phyloP scores from a whole-genome alignment of 129 eudicot genomes.

The Lactuca saligna region DNA sequence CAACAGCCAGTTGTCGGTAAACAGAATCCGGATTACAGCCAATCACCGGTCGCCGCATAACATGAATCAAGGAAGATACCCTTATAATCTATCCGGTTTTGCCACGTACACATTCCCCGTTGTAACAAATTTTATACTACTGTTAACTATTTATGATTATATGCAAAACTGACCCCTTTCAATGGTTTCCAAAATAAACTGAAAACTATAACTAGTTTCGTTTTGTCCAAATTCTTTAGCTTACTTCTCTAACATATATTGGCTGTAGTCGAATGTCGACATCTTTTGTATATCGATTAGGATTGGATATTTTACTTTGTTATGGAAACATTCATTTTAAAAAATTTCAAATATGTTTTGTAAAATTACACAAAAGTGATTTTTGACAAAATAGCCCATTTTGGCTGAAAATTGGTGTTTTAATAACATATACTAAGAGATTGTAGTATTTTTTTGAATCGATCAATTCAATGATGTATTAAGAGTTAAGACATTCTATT shows the following conservation, averaged over 20 bases:
- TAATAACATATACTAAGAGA: no score
- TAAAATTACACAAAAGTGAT: no score
- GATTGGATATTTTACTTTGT: neutral
- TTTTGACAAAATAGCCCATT: no score
- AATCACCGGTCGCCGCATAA: conserved; percentile 22
- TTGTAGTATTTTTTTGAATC: no score
- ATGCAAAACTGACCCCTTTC: neutral
- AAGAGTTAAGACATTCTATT: no score
- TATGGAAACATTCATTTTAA: neutral
- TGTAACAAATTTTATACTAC: neutral
- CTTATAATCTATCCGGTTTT: neutral
- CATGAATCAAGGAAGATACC: conserved; percentile 13
- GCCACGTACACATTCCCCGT: conserved; percentile 27
- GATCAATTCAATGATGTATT: no score
- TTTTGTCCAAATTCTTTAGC: no score
- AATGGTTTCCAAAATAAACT: neutral
- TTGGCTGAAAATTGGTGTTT: no score
- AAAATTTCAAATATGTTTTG: neutral
- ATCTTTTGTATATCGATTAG: neutral
- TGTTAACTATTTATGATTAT: neutral
- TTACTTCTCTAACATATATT: no score
- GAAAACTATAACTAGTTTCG: neutral
- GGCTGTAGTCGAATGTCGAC: no score
- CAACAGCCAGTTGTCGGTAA: conserved; percentile 28
- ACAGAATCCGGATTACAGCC: conserved; percentile 8